Conservation (phyloP, 1,284 basidiomycete genomes). For the Cystobasidium sp. region DNA sequence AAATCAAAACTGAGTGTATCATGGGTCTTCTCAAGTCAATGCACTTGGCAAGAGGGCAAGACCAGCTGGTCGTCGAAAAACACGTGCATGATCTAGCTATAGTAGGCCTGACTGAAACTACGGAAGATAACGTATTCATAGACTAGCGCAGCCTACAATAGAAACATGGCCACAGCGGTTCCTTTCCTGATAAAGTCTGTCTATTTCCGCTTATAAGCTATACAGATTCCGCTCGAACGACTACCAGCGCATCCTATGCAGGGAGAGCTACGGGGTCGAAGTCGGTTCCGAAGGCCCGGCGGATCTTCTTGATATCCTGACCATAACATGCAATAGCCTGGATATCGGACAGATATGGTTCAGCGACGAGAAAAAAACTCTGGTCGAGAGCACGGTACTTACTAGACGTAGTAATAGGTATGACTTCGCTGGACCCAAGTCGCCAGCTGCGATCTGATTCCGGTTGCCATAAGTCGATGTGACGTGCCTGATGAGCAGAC, state of each 20-base stretch:
- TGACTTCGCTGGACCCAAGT: constrained; percentile 7
- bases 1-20: constrained; percentile 56
- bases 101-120: no score
- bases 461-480: neutral
- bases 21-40: constrained; percentile 32
- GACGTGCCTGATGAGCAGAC: neutral
- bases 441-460: constrained; percentile 6
- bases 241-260: neutral
- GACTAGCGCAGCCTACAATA: no score
- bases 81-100: no score
- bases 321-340: constrained; percentile 7
- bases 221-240: no score
- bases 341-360: neutral
- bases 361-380: neutral
- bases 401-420: constrained; percentile 11
- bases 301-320: constrained; percentile 21
- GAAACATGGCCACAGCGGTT: no score
- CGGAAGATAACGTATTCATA: no score
- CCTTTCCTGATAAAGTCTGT: no score
- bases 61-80: no score
- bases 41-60: no score
- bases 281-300: constrained; percentile 14
- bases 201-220: no score
- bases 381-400: neutral
- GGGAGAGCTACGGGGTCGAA: neutral